phyloP scores from a whole-genome alignment of 2,329 filamentous ascomycete species.

The Emericellopsis atlantica region DNA sequence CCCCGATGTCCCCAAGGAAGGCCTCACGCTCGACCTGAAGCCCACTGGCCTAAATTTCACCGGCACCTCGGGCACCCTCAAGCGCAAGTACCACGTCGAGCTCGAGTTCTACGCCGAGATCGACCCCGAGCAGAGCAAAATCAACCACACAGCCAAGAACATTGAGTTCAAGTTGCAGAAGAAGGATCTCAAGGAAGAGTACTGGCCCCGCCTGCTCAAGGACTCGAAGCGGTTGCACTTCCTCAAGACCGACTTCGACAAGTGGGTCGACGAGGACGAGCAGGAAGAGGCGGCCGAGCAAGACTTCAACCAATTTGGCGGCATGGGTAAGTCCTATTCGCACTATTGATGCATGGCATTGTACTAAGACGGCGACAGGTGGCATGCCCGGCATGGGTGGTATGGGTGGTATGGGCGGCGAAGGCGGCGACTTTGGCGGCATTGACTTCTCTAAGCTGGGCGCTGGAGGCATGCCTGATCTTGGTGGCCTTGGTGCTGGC shows the following conservation, averaged over 20 bases:
- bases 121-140: slow-evolving; percentile 71
- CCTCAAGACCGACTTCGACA: slow-evolving; percentile 98
- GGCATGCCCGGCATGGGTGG: slow-evolving; percentile 46
- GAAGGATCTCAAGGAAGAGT: slow-evolving; percentile 91
- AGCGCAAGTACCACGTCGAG: slow-evolving; percentile 74
- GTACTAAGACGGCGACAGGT: slow-evolving; percentile 11
- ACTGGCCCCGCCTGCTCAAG: slow-evolving; percentile 93
- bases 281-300: slow-evolving; percentile 83
- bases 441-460: slow-evolving; percentile 93
- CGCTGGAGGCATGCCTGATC: slow-evolving; percentile 32
- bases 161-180: slow-evolving; percentile 88
- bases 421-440: slow-evolving; percentile 59
- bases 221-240: slow-evolving; percentile 82
- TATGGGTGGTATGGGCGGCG: slow-evolving; percentile 27
- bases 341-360: neutral
- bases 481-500: slow-evolving; percentile 40
- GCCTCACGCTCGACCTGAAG: slow-evolving; percentile 75
- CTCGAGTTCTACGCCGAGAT: slow-evolving; percentile 88
- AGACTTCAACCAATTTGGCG: slow-evolving; percentile 56
- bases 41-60: slow-evolving; percentile 67
- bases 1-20: slow-evolving; percentile 65
- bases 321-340: slow-evolving; percentile 41
- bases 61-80: slow-evolving; percentile 72
- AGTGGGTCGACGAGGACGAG: slow-evolving; percentile 99
- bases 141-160: slow-evolving; percentile 78